These are phyloP conservation scores for Xylariaceae sp. DNA, from an alignment of 2,329 filamentous ascomycete genomes.

Conservation along the genomic window DNA sequence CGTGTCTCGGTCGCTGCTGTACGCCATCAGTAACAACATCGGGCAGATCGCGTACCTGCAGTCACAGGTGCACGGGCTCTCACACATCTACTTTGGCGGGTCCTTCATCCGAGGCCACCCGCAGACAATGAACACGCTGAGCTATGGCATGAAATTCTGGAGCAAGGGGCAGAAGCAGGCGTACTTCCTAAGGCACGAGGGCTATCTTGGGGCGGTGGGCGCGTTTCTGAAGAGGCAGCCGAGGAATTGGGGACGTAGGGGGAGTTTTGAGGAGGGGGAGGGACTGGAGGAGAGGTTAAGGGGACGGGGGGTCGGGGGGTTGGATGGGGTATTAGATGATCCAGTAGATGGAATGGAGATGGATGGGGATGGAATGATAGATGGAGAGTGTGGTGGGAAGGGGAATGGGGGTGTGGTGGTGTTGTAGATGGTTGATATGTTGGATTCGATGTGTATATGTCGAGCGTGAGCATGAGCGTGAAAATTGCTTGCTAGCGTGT, in stretches of 20 bases:
- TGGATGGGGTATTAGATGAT: too few species aligned
- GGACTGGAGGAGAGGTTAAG: constrained; percentile 27
- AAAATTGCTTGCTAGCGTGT: too few species aligned
- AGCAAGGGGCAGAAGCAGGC: constrained; percentile 90
- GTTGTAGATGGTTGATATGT: too few species aligned
- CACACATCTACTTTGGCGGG: constrained; percentile 95
- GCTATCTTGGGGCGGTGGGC: constrained; percentile 89
- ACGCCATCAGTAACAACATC: constrained; percentile 96
- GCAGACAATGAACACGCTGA: constrained; percentile 96
- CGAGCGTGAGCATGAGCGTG: too few species aligned
- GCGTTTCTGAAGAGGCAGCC: constrained; percentile 92
- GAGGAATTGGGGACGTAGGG: constrained; percentile 81
- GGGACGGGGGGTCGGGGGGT: constrained; percentile 7
- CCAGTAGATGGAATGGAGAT: too few species aligned
- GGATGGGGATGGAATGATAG: too few species aligned
- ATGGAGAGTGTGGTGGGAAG: too few species aligned
- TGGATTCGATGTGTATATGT: too few species aligned
- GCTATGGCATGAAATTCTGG: constrained; percentile 98
- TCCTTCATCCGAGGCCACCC: constrained; percentile 94
- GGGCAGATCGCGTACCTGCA: constrained; percentile 98
- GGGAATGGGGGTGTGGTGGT: too few species aligned
- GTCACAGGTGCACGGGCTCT: constrained; percentile 85
- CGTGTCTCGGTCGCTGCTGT: constrained; percentile 85
- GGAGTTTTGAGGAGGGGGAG: constrained; percentile 60
- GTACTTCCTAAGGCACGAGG: constrained; percentile 93